These are phyloP conservation scores for Starmerella tilneyi DNA, from an alignment of 805 yeast species.

Conservation along the genomic window DNA sequence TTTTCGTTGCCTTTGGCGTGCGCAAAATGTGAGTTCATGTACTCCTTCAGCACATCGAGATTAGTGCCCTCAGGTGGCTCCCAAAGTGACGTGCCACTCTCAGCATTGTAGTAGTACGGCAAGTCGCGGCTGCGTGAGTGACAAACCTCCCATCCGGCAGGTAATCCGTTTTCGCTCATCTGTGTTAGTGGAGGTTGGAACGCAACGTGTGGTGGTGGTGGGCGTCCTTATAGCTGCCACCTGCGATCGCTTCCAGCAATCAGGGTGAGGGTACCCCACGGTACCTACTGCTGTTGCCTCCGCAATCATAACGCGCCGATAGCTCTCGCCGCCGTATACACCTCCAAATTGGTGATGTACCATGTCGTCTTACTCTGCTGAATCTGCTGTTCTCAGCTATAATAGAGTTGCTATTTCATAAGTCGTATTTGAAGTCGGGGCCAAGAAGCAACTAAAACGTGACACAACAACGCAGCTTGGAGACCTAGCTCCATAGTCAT, in stretches of 20 bases:
- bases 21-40: constrained; percentile 36
- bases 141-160: constrained; percentile 72
- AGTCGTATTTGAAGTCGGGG: too few species aligned
- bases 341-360: too few species aligned
- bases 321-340: too few species aligned
- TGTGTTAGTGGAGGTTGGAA: neutral
- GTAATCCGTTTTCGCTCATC: constrained; percentile 53
- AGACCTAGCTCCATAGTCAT: too few species aligned
- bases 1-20: constrained; percentile 32
- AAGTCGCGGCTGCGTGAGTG: constrained; percentile 70
- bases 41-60: constrained; percentile 43
- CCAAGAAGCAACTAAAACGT: too few species aligned
- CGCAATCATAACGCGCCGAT: too few species aligned
- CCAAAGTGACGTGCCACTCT: constrained; percentile 72
- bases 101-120: constrained; percentile 70
- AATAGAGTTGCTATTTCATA: too few species aligned
- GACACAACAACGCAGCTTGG: too few species aligned
- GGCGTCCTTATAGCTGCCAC: neutral
- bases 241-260: too few species aligned
- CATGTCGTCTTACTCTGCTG: too few species aligned
- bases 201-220: neutral
- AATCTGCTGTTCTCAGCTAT: too few species aligned
- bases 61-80: constrained; percentile 83
- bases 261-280: constrained; percentile 6
- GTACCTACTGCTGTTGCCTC: neutral